Conservation (phyloP, 371 early-diverging fungal species). For the Chytridiales sp. region DNA sequence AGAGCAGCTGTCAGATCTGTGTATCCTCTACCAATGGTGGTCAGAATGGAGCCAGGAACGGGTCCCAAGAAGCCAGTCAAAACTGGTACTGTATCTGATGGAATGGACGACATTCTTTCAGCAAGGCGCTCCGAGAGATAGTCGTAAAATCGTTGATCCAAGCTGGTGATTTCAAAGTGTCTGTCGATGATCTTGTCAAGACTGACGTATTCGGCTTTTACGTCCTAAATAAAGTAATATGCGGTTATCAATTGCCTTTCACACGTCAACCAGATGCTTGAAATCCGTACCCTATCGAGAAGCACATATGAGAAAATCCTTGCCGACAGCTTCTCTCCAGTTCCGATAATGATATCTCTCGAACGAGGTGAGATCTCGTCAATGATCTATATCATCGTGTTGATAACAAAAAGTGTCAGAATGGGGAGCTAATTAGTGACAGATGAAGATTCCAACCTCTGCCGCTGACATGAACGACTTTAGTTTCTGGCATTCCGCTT, state of each 20-base stretch:
- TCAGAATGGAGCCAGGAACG: slow-evolving; percentile 89
- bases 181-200: slow-evolving; percentile 80
- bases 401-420: background rate
- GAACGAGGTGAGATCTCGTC: slow-evolving; percentile 95
- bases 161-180: slow-evolving; percentile 66
- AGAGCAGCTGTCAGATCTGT: slow-evolving; percentile 96
- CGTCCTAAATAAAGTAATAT: slow-evolving; percentile 57
- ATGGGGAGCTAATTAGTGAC: background rate
- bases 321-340: slow-evolving; percentile 92
- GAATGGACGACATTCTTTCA: slow-evolving; percentile 51
- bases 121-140: slow-evolving; percentile 74
- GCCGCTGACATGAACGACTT: slow-evolving; percentile 89
- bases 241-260: background rate
- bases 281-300: slow-evolving; percentile 39
- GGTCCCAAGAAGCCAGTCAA: slow-evolving; percentile 96
- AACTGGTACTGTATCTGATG: slow-evolving; percentile 57
- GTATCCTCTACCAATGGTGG: slow-evolving; percentile 95
- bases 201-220: slow-evolving; percentile 81
- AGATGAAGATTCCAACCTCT: slow-evolving; percentile 58
- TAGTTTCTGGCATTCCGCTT: slow-evolving; percentile 73
- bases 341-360: slow-evolving; percentile 90
- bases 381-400: slow-evolving; percentile 65
- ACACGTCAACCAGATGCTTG: background rate
- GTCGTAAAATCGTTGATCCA: slow-evolving; percentile 93
- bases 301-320: slow-evolving; percentile 83